phyloP scores from a whole-genome alignment of 2,329 filamentous ascomycete species.

The Cladosporium sp. region DNA sequence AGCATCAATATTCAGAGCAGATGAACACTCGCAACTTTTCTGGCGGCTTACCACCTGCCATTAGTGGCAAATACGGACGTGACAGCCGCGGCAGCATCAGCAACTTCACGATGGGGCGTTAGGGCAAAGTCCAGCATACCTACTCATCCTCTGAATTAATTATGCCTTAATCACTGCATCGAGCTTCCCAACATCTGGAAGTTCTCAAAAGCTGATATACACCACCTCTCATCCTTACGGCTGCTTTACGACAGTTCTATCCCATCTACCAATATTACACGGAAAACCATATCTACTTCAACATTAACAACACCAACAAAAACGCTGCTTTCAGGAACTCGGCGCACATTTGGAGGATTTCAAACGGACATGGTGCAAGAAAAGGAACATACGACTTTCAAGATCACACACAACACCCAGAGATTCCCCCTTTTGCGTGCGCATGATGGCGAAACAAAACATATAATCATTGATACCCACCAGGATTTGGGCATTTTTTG shows the following conservation, averaged over 20 bases:
- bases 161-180: neutral
- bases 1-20: conserved; percentile 13
- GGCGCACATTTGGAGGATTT: neutral
- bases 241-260: neutral
- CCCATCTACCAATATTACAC: no score
- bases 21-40: conserved; percentile 21
- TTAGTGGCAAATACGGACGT: conserved; percentile 24
- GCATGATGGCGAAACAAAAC: neutral
- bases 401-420: neutral
- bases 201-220: neutral
- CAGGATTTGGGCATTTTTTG: neutral
- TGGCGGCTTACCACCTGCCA: conserved; percentile 26
- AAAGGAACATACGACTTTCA: neutral
- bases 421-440: neutral
- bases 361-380: no score
- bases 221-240: neutral
- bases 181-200: neutral
- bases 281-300: no score
- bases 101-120: conserved; percentile 13
- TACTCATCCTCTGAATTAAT: neutral
- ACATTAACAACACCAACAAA: neutral
- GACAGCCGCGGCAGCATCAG: conserved; percentile 18
- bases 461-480: conserved; percentile 4
- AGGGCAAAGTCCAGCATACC: neutral
- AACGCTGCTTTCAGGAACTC: neutral